Evolutionary conservation across 345 rosid species (phyloP), one percentile per base, ranked within the genome.

Genomic region (Moricandia arvensis): DNA sequence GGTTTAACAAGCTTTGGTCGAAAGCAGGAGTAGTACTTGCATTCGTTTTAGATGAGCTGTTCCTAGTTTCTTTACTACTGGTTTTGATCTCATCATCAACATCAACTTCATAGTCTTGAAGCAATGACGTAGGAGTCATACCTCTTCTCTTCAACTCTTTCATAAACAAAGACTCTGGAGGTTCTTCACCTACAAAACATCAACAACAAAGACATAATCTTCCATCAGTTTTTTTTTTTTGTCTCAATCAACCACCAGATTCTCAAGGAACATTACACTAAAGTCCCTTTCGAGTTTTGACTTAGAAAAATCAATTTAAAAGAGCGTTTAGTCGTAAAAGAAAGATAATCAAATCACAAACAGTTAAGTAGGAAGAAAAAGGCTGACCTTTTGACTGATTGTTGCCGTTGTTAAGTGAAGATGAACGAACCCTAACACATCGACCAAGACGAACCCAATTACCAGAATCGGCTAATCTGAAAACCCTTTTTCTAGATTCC

Each of bases 91-190:
- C 90, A 10, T 83, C 89, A 24, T 79, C 86, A 45, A 64, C 75
- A 4, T 77, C 75, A 4, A 79, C 60, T 75, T 86, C 93, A 80
- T 79, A 83, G 62, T 88, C 97, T 80, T 95, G 96, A 29, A 90
- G 87, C 86, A 89, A 83, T 3, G 97, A 90, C 78, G 91, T 83
- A 30, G 97, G 97, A 66, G 86, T 86, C 97, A 95, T 92, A n/a
- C 97, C 97, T 81, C 99, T 83, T 78, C 90, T 88, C 84, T 85
- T 90, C 75, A 95, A 62, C 58, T 95, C 99, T 86, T 95, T 95
- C 93, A 92, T 85, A 63, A 95, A 95, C 77, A 90, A 83, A 2
- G 99, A 95, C 58, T 95, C 99, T 4, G 99, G 89, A 31, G 96
- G 91, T 64, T 92, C 99, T 68, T 92, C 97, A 54, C 97, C 97